Base-by-base conservation (phyloP, 1,284 basidiomycete genomes). In the Kalmanozyma brasiliensis region DNA sequence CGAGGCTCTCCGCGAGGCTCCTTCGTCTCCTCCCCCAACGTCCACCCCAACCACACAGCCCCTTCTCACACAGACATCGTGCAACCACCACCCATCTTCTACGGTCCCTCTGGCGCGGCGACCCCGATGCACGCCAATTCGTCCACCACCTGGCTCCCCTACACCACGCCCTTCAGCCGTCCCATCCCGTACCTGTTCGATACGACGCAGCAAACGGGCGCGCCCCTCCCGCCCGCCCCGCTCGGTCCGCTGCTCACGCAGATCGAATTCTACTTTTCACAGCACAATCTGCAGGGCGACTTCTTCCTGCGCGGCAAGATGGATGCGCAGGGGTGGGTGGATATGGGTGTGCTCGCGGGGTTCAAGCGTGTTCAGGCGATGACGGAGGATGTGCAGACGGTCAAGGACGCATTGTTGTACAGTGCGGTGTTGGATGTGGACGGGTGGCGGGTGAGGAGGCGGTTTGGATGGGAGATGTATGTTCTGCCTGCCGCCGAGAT, bases 211-310 rank as follows among this genome's bases (percentile, higher is more conserved):
- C 53, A 64, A 29, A 57, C 45, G 4, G 56, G 51, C 9, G 57
- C 45, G 0, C 34, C 43, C 5, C 40, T 74, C 8, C 55, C 73
- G 16, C n/a, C 59, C 0, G 52, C 57, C 3, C 40, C 63, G 9
- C 23, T 53, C 14, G 65, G 63, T 0, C 73, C 67, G 33, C 32
- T 81, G 17, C 49, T 80, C n/a, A 19, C 20, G 1, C 80, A 81
- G 60, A 57, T 80, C 24, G 80, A 81, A 43, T 81, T 79, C 41
- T 81, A 81, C 51, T 80, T 81, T 49, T 77, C 74, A 3, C 59
- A 67, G 19, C 62, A 58, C 14, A 81, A 81, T 37, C 43, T 81
- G 19, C 48, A 67, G 19, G 70, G 67, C 8, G 80, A 81, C 44
- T 74, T 77, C 33, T 81, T 70, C 47, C 55, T 81, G 10, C 64